Evolutionary conservation across 192 early-diverging fungal genomes (phyloP).

Genomic region (Podila verticillata): DNA sequence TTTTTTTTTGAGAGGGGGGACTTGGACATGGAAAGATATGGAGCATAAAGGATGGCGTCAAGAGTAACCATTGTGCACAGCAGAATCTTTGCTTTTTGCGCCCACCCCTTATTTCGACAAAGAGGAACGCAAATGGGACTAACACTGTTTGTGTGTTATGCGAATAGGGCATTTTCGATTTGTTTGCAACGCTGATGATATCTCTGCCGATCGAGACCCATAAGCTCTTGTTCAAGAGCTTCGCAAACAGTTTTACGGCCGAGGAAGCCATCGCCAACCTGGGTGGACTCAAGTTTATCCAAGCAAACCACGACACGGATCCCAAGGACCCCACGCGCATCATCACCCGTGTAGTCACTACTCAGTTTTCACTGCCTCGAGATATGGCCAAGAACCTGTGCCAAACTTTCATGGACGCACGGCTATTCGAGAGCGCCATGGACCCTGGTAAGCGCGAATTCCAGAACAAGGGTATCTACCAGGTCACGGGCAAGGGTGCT

Average conservation of each 20-base stretch:
- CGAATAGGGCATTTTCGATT: slow-evolving; percentile 65
- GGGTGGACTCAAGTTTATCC: slow-evolving; percentile 62
- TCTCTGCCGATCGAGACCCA: slow-evolving; percentile 61
- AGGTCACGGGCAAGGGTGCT: slow-evolving; percentile 61
- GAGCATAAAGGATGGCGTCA: background rate
- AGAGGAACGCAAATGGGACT: background rate
- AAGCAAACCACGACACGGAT: slow-evolving; percentile 57
- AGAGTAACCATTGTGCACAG: background rate
- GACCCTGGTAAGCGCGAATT: slow-evolving; percentile 58
- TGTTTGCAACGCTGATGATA: slow-evolving; percentile 65
- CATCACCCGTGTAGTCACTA: slow-evolving; percentile 63
- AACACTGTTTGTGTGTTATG: background rate
- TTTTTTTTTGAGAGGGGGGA: too few relatives aligned
- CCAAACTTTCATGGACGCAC: slow-evolving; percentile 63
- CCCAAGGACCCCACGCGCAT: slow-evolving; percentile 58
- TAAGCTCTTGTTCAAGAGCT: slow-evolving; percentile 61
- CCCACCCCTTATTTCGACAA: background rate
- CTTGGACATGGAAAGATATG: too few relatives aligned
- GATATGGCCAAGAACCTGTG: slow-evolving; percentile 68
- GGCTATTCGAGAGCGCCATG: slow-evolving; percentile 53
- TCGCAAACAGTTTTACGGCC: slow-evolving; percentile 62
- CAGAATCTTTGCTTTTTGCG: background rate
- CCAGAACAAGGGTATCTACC: slow-evolving; percentile 59
- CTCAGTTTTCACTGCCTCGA: slow-evolving; percentile 64
- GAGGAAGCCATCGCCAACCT: slow-evolving; percentile 67